Conservation (phyloP, 176 grass and related monocot species). For the Bonia amplexicaulis region DNA sequence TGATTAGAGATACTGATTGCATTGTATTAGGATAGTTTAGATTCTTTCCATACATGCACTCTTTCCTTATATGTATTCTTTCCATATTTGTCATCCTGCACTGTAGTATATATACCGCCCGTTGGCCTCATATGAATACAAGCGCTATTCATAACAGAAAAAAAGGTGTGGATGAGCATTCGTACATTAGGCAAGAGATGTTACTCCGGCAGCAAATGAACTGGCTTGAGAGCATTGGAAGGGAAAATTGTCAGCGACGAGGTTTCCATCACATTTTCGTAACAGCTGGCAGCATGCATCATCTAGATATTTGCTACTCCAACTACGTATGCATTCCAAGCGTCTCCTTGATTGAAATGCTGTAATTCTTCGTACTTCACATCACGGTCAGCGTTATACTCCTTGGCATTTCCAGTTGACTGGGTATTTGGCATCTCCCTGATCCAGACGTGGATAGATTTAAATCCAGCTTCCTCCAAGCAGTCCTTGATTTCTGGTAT, state of each 20-base stretch:
- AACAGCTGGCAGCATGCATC: background rate
- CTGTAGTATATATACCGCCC: no score
- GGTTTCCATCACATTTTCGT: background rate
- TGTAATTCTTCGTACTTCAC: slow-evolving; percentile 72
- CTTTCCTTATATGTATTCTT: no score
- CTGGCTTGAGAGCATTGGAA: background rate
- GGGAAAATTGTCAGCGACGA: background rate
- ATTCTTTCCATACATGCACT: no score
- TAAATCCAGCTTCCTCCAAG: slow-evolving; percentile 88
- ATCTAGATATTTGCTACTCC: slow-evolving; percentile 58
- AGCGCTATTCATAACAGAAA: no score
- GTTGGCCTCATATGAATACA: no score
- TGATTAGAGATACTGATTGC: no score
- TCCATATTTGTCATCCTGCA: no score
- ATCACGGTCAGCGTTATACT: slow-evolving; percentile 61
- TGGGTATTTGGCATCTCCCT: slow-evolving; percentile 79
- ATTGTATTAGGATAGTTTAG: no score
- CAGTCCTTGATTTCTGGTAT: slow-evolving; percentile 90
- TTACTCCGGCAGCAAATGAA: background rate
- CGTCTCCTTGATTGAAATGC: slow-evolving; percentile 69
- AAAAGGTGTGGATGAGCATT: background rate
- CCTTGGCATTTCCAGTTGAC: slow-evolving; percentile 45
- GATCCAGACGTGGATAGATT: slow-evolving; percentile 61
- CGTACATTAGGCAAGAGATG: background rate
- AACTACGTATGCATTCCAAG: slow-evolving; percentile 87